These are phyloP conservation scores for Blastobotrys raffinosifermentans DNA, from an alignment of 1,139 yeast genomes.

Conservation along the genomic window DNA sequence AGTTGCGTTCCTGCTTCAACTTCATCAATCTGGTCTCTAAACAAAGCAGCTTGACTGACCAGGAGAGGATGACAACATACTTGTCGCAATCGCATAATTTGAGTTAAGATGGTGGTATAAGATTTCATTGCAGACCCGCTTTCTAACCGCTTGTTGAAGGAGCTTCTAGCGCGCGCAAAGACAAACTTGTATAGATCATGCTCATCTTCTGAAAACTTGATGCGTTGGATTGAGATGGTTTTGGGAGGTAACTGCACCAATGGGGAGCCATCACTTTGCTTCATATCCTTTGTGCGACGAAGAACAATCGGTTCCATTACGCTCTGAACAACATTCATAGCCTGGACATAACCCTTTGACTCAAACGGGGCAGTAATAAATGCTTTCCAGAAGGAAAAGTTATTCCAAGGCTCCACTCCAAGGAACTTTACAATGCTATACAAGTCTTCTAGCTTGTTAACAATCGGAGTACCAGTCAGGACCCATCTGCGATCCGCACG, in stretches of 20 bases:
- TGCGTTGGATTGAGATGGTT: slow-evolving; percentile 60
- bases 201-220: slow-evolving; percentile 64
- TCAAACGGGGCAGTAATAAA: slow-evolving; percentile 85
- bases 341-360: slow-evolving; percentile 56
- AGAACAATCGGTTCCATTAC: slow-evolving; percentile 78
- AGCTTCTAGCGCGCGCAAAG: slow-evolving; percentile 58
- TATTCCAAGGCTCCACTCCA: slow-evolving; percentile 82
- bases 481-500: slow-evolving; percentile 71
- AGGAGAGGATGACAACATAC: slow-evolving; percentile 79
- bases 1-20: slow-evolving; percentile 6
- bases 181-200: slow-evolving; percentile 62
- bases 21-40: slow-evolving; percentile 12
- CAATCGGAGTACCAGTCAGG: slow-evolving; percentile 91
- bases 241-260: slow-evolving; percentile 75
- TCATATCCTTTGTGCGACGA: slow-evolving; percentile 85
- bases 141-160: slow-evolving; percentile 58
- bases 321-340: slow-evolving; percentile 77
- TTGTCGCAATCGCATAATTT: slow-evolving; percentile 77
- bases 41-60: slow-evolving; percentile 39
- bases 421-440: slow-evolving; percentile 72
- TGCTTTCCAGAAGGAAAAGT: slow-evolving; percentile 81
- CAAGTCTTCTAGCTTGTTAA: slow-evolving; percentile 81
- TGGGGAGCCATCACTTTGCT: slow-evolving; percentile 63
- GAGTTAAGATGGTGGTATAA: slow-evolving; percentile 77
- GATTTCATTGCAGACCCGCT: slow-evolving; percentile 66